phyloP scores from a whole-genome alignment of 2,329 filamentous ascomycete species.

The Beauveria sp. region DNA sequence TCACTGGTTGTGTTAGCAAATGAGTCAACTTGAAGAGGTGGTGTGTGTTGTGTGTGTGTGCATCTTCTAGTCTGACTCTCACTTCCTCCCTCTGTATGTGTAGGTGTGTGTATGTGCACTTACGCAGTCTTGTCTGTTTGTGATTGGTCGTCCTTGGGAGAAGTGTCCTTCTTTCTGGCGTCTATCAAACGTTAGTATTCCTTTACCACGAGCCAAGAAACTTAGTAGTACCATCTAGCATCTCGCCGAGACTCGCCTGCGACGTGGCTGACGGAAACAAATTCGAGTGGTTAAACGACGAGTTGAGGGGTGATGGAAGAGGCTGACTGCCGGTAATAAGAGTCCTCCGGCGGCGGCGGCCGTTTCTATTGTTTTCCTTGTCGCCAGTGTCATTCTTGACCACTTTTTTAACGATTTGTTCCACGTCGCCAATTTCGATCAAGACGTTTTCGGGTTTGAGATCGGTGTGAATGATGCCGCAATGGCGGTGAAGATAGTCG shows the following conservation, averaged over 20 bases:
- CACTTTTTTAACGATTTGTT: constrained; percentile 95
- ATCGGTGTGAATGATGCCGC: constrained; percentile 97
- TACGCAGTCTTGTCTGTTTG: constrained; percentile 92
- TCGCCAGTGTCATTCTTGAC: constrained; percentile 71
- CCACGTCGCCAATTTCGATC: constrained; percentile 97
- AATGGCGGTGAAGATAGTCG: constrained; percentile 95
- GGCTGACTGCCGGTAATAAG: constrained; percentile 97
- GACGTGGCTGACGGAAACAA: constrained; percentile 56
- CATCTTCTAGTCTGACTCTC: neutral
- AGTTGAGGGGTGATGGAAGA: constrained; percentile 87
- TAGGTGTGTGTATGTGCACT: constrained; percentile 29
- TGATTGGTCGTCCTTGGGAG: constrained; percentile 60
- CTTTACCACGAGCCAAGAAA: too few relatives aligned
- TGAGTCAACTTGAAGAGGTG: neutral
- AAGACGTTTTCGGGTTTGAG: constrained; percentile 96
- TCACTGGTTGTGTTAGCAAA: constrained; percentile 49
- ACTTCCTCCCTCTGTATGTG: neutral
- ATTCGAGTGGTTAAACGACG: constrained; percentile 76
- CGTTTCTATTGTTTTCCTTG: constrained; percentile 88
- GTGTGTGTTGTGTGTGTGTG: neutral
- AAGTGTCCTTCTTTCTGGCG: constrained; percentile 35
- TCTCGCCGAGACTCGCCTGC: constrained; percentile 72
- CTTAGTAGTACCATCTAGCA: constrained; percentile 68
- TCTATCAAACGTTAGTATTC: constrained; percentile 16
- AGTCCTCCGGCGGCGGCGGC: constrained; percentile 79